Evolutionary conservation across 352 stramenopile species (phyloP).

Genomic region (Phytophthora tentaculata): DNA sequence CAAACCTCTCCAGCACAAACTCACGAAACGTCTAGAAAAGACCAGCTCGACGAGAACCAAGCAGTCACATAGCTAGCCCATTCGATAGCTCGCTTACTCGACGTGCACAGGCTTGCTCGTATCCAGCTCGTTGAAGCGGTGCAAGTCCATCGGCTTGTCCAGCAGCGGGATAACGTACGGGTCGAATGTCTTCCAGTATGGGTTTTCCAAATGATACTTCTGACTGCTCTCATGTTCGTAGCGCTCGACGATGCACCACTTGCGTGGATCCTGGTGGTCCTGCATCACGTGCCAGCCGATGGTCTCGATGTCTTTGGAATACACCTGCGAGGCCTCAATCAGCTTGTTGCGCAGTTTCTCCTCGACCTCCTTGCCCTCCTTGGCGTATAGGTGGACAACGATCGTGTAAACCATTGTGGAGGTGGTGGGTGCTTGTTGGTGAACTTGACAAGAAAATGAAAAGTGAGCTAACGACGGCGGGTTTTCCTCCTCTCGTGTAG

Average conservation of each 20-base stretch:
- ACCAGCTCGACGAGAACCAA: neutral
- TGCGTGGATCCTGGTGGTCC: constrained; percentile 37
- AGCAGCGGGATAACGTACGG: constrained; percentile 37
- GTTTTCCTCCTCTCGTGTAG: neutral
- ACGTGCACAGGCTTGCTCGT: constrained; percentile 36
- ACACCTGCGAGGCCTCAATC: constrained; percentile 43
- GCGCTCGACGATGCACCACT: constrained; percentile 48
- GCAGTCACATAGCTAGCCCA: neutral
- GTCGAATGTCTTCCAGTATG: constrained; percentile 41
- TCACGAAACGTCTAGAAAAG: neutral
- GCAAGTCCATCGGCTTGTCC: constrained; percentile 37
- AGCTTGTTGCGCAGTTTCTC: constrained; percentile 47
- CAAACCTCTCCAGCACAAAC: neutral
- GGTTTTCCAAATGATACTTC: constrained; percentile 40
- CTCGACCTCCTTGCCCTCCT: constrained; percentile 47
- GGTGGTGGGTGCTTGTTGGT: constrained; percentile 1
- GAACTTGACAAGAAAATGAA: constrained; percentile 34
- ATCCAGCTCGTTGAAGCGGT: constrained; percentile 44
- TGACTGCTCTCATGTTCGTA: constrained; percentile 43
- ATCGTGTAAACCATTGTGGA: constrained; percentile 45
- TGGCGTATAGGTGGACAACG: constrained; percentile 42
- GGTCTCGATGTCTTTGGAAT: constrained; percentile 41
- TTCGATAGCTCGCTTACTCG: constrained; percentile 9
- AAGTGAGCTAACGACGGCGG: constrained; percentile 26
- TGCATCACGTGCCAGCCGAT: constrained; percentile 43